A percentile compares a stretch with the other conserved stretches of the same genome.
Evolutionary conservation across 768 basidiomycete genomes (phyloP).

Genomic region (Phanerochaete sordida): DNA sequence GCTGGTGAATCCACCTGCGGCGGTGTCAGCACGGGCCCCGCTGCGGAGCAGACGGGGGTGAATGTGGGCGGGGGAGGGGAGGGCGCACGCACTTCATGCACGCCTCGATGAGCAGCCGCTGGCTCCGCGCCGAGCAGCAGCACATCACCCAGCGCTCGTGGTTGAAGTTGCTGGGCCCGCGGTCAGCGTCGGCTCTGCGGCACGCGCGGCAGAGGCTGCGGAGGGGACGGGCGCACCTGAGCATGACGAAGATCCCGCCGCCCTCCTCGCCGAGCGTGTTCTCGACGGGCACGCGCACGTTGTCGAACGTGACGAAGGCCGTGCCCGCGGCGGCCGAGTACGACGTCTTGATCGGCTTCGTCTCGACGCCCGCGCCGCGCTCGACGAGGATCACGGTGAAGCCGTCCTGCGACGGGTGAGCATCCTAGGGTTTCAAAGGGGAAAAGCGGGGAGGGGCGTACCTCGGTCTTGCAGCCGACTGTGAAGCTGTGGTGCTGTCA

Average conservation of each 20-base stretch:
- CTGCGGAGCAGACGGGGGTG: no score
- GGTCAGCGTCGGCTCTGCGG: not conserved
- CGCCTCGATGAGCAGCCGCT: constrained; percentile 74
- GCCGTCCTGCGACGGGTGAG: constrained; percentile 37
- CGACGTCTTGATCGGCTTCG: constrained; percentile 82
- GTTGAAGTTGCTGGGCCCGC: constrained; percentile 70
- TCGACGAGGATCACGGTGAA: constrained; percentile 89
- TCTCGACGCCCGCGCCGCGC: constrained; percentile 75
- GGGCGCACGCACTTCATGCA: constrained; percentile 58
- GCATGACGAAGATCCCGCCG: constrained; percentile 63
- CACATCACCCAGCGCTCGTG: constrained; percentile 95
- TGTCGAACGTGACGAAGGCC: constrained; percentile 73
- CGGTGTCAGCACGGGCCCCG: not conserved
- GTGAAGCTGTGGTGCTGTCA: constrained; percentile 54
- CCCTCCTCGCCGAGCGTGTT: constrained; percentile 84
- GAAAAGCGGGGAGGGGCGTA: constrained; percentile 17
- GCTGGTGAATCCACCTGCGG: constrained; percentile 75
- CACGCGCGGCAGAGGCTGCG: not conserved
- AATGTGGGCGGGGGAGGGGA: not conserved
- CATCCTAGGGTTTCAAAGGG: constrained; percentile 25
- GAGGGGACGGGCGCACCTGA: constrained; percentile 33
- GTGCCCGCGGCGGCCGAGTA: constrained; percentile 90
- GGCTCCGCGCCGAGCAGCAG: constrained; percentile 59
- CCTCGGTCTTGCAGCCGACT: constrained; percentile 66
- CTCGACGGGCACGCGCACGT: constrained; percentile 81